Percentiles rank a stretch among this genome's conserved stretches.
Conservation (phyloP, 1,139 yeast species). For the Protomyces pachydermus region DNA sequence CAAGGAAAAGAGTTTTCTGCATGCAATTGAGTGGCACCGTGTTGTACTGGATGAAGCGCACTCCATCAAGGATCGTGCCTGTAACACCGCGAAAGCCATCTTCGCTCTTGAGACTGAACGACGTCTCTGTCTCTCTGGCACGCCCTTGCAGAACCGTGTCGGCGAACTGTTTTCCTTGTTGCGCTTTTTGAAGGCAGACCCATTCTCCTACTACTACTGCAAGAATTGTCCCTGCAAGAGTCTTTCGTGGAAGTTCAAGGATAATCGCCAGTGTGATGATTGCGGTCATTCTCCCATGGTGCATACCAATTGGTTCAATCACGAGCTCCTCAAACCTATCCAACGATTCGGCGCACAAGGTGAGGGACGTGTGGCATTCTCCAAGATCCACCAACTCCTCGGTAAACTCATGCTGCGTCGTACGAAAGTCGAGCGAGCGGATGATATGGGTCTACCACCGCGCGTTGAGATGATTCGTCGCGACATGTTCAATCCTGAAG, state of each 20-base stretch:
- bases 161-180: conserved; percentile 93
- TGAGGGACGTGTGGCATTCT: conserved; percentile 52
- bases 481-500: conserved; percentile 87
- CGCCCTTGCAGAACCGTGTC: conserved; percentile 91
- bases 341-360: conserved; percentile 80
- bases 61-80: conserved; percentile 87
- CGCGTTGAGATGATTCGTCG: conserved; percentile 80
- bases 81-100: conserved; percentile 90
- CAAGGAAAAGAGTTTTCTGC: conserved; percentile 72
- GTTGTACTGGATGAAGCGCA: conserved; percentile 97
- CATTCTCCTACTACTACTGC: conserved; percentile 84
- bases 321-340: conserved; percentile 86
- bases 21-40: conserved; percentile 70
- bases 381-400: conserved; percentile 65
- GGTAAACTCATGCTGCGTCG: conserved; percentile 83
- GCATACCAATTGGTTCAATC: conserved; percentile 92
- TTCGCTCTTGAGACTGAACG: conserved; percentile 64
- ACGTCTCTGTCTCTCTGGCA: conserved; percentile 89
- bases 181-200: conserved; percentile 73
- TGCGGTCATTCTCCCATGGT: conserved; percentile 93
- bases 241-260: conserved; percentile 75
- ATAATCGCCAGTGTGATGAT: conserved; percentile 72
- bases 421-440: conserved; percentile 93
- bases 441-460: conserved; percentile 94
- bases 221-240: conserved; percentile 81